Evolutionary conservation across 345 rosid species (phyloP).

Genomic region (Combretum micranthum): DNA sequence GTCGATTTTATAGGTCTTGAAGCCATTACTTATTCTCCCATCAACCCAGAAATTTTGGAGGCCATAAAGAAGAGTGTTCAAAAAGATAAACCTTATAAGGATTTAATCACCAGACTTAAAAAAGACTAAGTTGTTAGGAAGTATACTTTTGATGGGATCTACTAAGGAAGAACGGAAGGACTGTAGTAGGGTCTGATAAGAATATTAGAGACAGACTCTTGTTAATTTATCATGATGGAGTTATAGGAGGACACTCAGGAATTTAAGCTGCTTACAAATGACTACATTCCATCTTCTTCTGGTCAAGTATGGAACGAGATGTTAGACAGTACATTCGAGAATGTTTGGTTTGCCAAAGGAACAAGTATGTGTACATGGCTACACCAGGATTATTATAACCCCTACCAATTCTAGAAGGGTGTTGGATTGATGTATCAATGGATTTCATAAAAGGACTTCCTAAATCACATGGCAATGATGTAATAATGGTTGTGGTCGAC

Average conservation of each 20-base stretch:
- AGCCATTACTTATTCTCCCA: neutral
- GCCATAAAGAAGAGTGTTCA: neutral
- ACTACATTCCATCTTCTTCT: no score
- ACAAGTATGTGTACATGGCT: neutral
- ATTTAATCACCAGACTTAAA: no score
- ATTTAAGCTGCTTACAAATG: neutral
- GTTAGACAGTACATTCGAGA: neutral
- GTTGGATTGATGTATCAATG: neutral
- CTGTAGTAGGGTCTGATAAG: neutral
- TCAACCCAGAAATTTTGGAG: neutral
- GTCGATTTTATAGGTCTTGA: neutral
- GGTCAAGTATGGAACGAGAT: no score
- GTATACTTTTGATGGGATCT: no score
- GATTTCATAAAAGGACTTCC: no score
- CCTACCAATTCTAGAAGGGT: neutral
- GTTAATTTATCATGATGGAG: neutral
- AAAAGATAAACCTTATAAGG: no score
- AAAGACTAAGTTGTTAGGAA: no score
- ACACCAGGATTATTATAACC: neutral
- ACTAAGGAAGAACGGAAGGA: no score
- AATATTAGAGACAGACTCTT: neutral
- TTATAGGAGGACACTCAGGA: slow-evolving; percentile 3
- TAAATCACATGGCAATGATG: neutral
- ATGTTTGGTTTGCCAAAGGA: neutral
- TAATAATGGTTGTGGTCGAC: slow-evolving; percentile 4